Evolutionary conservation across 306 rosid genomes (phyloP).

Genomic region (cucumber (Cucumis sativus)): Cucumber_9930_V3 NC_026658.2:25908001-25908500

Average conservation of each 20-base stretch:
- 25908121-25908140: not conserved
- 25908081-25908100: conserved; percentile 70
- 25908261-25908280: not conserved
- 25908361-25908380: conserved; percentile 58
- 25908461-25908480: conserved; percentile 79
- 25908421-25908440: conserved; percentile 63
- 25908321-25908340: conserved; percentile 51
- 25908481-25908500: conserved; percentile 58
- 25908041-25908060: conserved; percentile 79
- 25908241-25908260: not conserved
- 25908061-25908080: conserved; percentile 89
- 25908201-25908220: not conserved
- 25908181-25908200: not conserved
- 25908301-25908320: not conserved
- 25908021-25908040: conserved; percentile 64
- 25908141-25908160: not conserved
- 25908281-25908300: not conserved
- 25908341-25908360: conserved; percentile 71
- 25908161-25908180: not conserved
- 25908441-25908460: conserved; percentile 66
- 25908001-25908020: conserved; percentile 93
- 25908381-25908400: conserved; percentile 74
- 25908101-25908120: conserved; percentile 63
- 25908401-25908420: conserved; percentile 93
- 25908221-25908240: not conserved